These are phyloP conservation scores for Irpex sp. DNA, from an alignment of 1,284 basidiomycete genomes.

Conservation along the genomic window DNA sequence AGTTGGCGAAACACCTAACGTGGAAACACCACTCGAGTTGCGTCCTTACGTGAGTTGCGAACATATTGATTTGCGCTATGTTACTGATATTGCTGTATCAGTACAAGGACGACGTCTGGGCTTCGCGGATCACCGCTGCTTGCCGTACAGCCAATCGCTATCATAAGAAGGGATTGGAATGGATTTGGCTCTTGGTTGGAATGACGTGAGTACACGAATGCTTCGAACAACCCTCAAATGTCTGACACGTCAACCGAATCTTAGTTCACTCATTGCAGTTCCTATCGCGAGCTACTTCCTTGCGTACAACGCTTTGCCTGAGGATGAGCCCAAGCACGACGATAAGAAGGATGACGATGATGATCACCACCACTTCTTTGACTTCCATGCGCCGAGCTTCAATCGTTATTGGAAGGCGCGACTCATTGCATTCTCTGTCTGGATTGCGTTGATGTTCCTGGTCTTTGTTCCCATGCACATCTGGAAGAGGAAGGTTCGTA, in stretches of 20 bases:
- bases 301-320: slow-evolving; percentile 28
- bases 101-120: slow-evolving; percentile 46
- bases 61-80: not conserved
- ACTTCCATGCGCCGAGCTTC: slow-evolving; percentile 17
- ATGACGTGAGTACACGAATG: slow-evolving; percentile 35
- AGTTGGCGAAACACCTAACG: slow-evolving; percentile 8
- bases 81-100: slow-evolving; percentile 15
- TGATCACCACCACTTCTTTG: slow-evolving; percentile 7
- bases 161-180: slow-evolving; percentile 44
- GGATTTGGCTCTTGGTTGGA: slow-evolving; percentile 36
- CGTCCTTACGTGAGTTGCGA: slow-evolving; percentile 12
- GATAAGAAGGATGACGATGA: slow-evolving; percentile 8
- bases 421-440: slow-evolving; percentile 34
- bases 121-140: slow-evolving; percentile 37
- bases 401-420: slow-evolving; percentile 34
- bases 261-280: slow-evolving; percentile 37
- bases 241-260: not conserved
- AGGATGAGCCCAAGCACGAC: slow-evolving; percentile 12
- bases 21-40: slow-evolving; percentile 11
- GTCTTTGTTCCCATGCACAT: slow-evolving; percentile 40
- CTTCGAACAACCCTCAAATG: not conserved
- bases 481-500: slow-evolving; percentile 46
- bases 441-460: slow-evolving; percentile 36
- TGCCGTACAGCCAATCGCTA: slow-evolving; percentile 37
- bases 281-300: slow-evolving; percentile 39